Base-by-base conservation (phyloP, 768 basidiomycete species). In the Pleurotus platypus region DNA sequence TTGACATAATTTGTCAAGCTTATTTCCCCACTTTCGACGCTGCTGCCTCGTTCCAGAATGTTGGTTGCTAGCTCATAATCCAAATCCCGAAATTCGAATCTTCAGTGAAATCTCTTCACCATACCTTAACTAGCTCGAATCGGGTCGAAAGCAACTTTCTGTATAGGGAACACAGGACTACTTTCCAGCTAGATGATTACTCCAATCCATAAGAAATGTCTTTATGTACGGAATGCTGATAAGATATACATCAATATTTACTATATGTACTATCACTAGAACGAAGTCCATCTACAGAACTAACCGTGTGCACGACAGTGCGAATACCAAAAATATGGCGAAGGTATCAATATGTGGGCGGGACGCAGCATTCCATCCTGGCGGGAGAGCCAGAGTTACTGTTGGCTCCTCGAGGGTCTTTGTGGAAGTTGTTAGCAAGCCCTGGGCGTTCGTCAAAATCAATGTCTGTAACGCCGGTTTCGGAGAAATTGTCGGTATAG, bases 311-410 rank as follows among this genome's bases (percentile, higher is more conserved):
- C 51, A 58, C 59, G 59, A 47, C 45, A 65, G 22, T 26, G 47
- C 58, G 61, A 63, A 67, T 47, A 62, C 53, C 12, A 58, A 39
- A 7, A 62, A 16, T 40, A 15, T 22, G 13, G 18, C 46, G 24
- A 64, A 46, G 30, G 57, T 43, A 42, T 53, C 54, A 8, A 64
- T 43, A 18, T 50, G 16, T 26, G 7, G 7, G 18, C 0, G 20
- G 45, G 47, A 42, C 16, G 62, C 69, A 9, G 68, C 64, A 60
- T 62, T 81, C 79, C 77, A 82, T 20, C 86, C 84, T 15, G 87
- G 85, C 11, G 88, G 87, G 30, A 78, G 63, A 7, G 90, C 90
- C 9, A 92, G 78, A 6, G 77, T 75, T 6, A 84, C 72, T 18
- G 78, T 73, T 1, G 82, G 72, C 57, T 72, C 60, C 3, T 72